phyloP scores from a whole-genome alignment of 805 yeast species.

The Saturnispora saitoi region DNA sequence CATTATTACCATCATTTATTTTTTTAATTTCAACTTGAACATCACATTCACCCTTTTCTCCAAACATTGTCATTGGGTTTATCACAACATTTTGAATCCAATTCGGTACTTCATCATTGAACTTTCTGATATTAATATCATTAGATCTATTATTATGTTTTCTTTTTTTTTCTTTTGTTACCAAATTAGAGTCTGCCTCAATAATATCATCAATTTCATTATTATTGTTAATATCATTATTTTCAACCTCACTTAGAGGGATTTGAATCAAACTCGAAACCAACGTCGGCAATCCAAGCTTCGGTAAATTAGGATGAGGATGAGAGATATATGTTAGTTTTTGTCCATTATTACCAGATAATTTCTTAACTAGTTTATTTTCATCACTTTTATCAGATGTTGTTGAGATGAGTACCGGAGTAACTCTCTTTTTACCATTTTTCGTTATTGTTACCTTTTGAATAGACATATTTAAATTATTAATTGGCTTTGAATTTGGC shows the following conservation, averaged over 20 bases:
- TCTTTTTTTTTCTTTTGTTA: slow-evolving; percentile 27
- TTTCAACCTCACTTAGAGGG: slow-evolving; percentile 24
- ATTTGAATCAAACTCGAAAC: slow-evolving; percentile 48
- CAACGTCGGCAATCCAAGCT: slow-evolving; percentile 54
- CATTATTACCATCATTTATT: slow-evolving; percentile 12
- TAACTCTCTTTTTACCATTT: slow-evolving; percentile 68
- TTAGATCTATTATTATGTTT: slow-evolving; percentile 10
- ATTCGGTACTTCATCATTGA: slow-evolving; percentile 14
- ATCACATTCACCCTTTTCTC: slow-evolving; percentile 26
- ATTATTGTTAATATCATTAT: slow-evolving; percentile 26
- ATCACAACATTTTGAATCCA: slow-evolving; percentile 21
- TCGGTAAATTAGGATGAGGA: slow-evolving; percentile 37
- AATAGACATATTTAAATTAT: slow-evolving; percentile 17
- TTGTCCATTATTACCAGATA: background rate
- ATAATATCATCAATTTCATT: slow-evolving; percentile 41
- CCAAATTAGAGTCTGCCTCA: slow-evolving; percentile 20
- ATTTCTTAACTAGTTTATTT: background rate
- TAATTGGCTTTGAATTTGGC: background rate
- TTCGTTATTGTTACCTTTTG: slow-evolving; percentile 58
- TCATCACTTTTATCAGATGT: slow-evolving; percentile 20
- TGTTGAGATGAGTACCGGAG: slow-evolving; percentile 56
- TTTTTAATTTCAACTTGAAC: slow-evolving; percentile 9
- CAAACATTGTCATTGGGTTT: slow-evolving; percentile 23
- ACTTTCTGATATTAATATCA: background rate
- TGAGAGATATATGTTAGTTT: slow-evolving; percentile 5